These are phyloP conservation scores for Phylloporus sp. DNA, from an alignment of 768 basidiomycete genomes.

Conservation along the genomic window DNA sequence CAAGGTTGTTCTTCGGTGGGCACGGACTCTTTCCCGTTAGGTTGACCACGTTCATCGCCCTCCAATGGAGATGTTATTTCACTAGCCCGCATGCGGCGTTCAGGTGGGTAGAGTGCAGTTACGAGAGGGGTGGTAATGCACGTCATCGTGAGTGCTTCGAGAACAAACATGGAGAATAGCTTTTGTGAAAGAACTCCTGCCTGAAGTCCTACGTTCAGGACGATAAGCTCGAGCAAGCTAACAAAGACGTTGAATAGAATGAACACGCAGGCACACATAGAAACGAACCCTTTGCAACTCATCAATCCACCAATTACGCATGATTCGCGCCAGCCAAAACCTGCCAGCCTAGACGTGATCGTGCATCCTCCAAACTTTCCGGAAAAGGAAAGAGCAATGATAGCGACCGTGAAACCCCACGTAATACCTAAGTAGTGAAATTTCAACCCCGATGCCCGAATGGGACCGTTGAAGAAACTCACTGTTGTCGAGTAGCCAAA, in stretches of 20 bases:
- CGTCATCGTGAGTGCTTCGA: conserved; percentile 77
- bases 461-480: neutral
- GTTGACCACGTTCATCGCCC: conserved; percentile 27
- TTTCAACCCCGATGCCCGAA: neutral
- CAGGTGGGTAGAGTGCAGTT: conserved; percentile 62
- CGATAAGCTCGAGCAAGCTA: conserved; percentile 88
- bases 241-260: neutral
- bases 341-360: conserved; percentile 58
- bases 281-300: conserved; percentile 84
- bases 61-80: conserved; percentile 13
- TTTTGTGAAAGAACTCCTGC: conserved; percentile 70
- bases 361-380: conserved; percentile 91
- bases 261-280: neutral
- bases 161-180: conserved; percentile 94
- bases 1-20: conserved; percentile 20
- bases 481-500: conserved; percentile 80
- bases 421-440: conserved; percentile 49
- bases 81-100: conserved; percentile 49
- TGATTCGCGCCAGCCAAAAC: conserved; percentile 78
- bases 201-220: conserved; percentile 86
- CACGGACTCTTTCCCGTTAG: conserved; percentile 4
- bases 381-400: conserved; percentile 72
- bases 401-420: conserved; percentile 85
- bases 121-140: conserved; percentile 84
- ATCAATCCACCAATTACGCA: conserved; percentile 86